These are phyloP conservation scores for Pythium guiyangense DNA, from an alignment of 352 stramenopile genomes.

Conservation along the genomic window DNA sequence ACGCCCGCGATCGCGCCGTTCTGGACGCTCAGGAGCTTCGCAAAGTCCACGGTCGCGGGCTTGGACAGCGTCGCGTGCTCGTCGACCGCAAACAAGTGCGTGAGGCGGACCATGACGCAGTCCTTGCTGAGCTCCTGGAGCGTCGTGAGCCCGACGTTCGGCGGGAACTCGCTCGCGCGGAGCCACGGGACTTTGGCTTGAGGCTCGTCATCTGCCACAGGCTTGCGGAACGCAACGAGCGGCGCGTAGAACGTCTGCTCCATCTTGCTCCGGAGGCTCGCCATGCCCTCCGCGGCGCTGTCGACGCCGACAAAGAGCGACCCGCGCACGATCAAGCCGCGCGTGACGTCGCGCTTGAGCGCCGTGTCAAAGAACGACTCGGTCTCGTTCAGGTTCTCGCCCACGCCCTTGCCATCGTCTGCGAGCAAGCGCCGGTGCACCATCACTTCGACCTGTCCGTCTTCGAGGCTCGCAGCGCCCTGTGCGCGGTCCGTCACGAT, in stretches of 20 bases:
- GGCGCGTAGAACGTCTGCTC: conserved; percentile 65
- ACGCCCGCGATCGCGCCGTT: conserved; percentile 52
- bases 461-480: conserved; percentile 85
- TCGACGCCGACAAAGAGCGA: conserved; percentile 73
- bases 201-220: conserved; percentile 11
- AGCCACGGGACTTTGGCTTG: conserved; percentile 59
- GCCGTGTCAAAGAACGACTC: conserved; percentile 76
- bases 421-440: conserved; percentile 91
- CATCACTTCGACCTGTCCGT: conserved; percentile 97
- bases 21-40: conserved; percentile 45
- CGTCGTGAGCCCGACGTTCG: conserved; percentile 93
- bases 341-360: conserved; percentile 48
- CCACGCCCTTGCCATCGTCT: conserved; percentile 93
- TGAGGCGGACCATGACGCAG: conserved; percentile 88
- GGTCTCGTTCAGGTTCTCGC: conserved; percentile 90
- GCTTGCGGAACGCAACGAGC: conserved; percentile 50
- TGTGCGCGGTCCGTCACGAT: conserved; percentile 92
- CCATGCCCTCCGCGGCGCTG: conserved; percentile 44
- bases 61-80: conserved; percentile 83
- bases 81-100: conserved; percentile 91
- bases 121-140: conserved; percentile 73
- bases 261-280: conserved; percentile 54
- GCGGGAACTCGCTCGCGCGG: conserved; percentile 69
- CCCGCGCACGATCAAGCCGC: conserved; percentile 63
- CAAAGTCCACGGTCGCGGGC: conserved; percentile 68